These are phyloP conservation scores for Bryoerythrophyllum caledonicum DNA, from an alignment of 225 moss, liverwort and hornwort species.

Conservation along the genomic window DNA sequence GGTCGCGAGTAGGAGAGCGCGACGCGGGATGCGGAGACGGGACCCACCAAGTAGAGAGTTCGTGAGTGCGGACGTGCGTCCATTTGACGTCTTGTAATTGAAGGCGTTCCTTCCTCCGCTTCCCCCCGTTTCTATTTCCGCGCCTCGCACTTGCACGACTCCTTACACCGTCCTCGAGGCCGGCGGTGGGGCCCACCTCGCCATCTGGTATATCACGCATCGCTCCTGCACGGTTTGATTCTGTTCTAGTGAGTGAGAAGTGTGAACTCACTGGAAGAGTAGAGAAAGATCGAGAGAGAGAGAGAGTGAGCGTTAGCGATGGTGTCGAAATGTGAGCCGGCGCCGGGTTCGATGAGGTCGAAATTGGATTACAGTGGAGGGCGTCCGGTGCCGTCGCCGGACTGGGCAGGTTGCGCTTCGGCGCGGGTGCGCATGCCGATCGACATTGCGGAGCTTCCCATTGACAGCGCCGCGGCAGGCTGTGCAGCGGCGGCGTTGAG, in stretches of 20 bases:
- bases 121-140: slow-evolving; percentile 15
- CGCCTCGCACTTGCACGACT: neutral
- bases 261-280: neutral
- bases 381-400: slow-evolving; percentile 6
- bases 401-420: neutral
- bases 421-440: slow-evolving; percentile 15
- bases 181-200: neutral
- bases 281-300: neutral
- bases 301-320: neutral
- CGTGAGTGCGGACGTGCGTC: slow-evolving; percentile 30
- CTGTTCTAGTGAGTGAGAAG: neutral
- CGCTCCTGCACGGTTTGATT: neutral
- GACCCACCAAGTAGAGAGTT: slow-evolving; percentile 27
- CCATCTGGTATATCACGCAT: neutral
- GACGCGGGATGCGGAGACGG: slow-evolving; percentile 3
- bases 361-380: slow-evolving; percentile 40
- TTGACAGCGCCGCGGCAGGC: slow-evolving; percentile 14
- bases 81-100: slow-evolving; percentile 27
- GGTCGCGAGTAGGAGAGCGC: slow-evolving; percentile 1
- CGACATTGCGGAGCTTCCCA: slow-evolving; percentile 30
- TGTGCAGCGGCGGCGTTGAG: slow-evolving; percentile 7
- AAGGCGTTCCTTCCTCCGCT: slow-evolving; percentile 19
- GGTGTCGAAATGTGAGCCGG: slow-evolving; percentile 20
- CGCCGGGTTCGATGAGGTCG: slow-evolving; percentile 3
- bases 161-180: neutral